Conservation (phyloP, 495 filamentous ascomycete species). For the Penicillium nucicola region DNA sequence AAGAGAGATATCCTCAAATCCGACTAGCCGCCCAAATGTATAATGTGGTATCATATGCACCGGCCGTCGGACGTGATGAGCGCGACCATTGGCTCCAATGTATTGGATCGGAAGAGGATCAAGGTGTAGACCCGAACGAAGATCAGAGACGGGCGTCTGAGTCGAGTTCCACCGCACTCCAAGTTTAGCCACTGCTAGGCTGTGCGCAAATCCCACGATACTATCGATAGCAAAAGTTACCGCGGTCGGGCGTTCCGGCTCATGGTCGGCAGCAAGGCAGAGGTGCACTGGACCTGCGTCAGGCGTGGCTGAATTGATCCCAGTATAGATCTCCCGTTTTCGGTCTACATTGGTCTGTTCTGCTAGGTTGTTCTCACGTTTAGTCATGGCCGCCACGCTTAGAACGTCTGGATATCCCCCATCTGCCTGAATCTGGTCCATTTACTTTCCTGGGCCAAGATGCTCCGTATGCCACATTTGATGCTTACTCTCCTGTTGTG, state of each 20-base stretch:
- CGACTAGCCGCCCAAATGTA: not conserved
- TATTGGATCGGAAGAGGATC: not conserved
- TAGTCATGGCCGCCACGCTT: not conserved
- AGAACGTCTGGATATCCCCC: not conserved
- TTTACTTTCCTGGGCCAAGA: not conserved
- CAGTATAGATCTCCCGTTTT: not conserved
- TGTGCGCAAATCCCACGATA: not conserved
- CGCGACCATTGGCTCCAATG: not conserved
- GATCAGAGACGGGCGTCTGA: constrained; percentile 2
- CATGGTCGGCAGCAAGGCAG: not conserved
- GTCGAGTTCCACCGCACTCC: constrained; percentile 1
- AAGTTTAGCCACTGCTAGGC: not conserved
- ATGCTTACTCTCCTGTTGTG: not conserved
- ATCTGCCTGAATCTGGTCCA: not conserved
- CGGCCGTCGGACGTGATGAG: not conserved
- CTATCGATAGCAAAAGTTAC: not conserved
- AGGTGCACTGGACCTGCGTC: not conserved
- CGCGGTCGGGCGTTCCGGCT: not conserved
- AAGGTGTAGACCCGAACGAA: constrained; percentile 1
- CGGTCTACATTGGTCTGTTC: not conserved
- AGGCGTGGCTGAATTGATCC: not conserved
- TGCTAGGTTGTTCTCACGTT: not conserved
- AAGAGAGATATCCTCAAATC: not conserved
- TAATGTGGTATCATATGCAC: not conserved
- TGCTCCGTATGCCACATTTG: not conserved